Percentiles rank a stretch among this genome's conserved stretches.
phyloP scores from a whole-genome alignment of 768 basidiomycete genomes.

The Glaciozyma martinii region DNA sequence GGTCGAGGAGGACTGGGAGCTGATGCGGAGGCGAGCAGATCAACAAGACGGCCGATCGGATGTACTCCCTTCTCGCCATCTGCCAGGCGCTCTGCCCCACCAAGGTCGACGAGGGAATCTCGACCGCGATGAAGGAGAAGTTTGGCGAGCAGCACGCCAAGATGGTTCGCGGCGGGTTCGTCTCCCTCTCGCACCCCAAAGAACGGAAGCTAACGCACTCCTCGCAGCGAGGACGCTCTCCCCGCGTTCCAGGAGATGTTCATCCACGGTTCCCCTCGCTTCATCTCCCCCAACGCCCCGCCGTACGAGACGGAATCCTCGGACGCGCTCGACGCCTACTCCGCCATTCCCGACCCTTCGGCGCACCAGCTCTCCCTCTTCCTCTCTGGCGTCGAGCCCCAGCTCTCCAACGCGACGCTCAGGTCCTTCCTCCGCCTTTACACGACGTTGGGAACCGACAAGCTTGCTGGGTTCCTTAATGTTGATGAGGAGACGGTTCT shows the following conservation, averaged over 20 bases:
- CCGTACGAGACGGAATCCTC: slow-evolving; percentile 56
- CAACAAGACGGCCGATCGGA: slow-evolving; percentile 92
- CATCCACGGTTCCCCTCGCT: slow-evolving; percentile 89
- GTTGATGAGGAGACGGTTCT: slow-evolving; percentile 89
- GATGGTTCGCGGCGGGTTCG: slow-evolving; percentile 65
- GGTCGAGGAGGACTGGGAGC: background rate
- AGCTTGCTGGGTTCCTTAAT: slow-evolving; percentile 84
- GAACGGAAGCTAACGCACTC: background rate
- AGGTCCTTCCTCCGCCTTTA: slow-evolving; percentile 91
- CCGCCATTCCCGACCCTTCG: slow-evolving; percentile 56
- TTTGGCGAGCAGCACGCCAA: slow-evolving; percentile 84
- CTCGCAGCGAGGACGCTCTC: too few species aligned
- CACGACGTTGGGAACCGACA: slow-evolving; percentile 81
- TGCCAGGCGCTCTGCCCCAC: slow-evolving; percentile 81
- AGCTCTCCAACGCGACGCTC: slow-evolving; percentile 69
- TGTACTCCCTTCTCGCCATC: slow-evolving; percentile 92
- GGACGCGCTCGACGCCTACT: slow-evolving; percentile 47
- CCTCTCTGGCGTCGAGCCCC: slow-evolving; percentile 67
- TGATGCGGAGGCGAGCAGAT: slow-evolving; percentile 50
- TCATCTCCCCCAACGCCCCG: slow-evolving; percentile 87
- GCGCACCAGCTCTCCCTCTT: slow-evolving; percentile 77
- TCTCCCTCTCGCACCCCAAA: background rate
- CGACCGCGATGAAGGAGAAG: slow-evolving; percentile 62
- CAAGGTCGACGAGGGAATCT: slow-evolving; percentile 75
- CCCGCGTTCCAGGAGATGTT: slow-evolving; percentile 85